Evolutionary conservation across 1,284 basidiomycete species (phyloP), one percentile per base, ranked within the genome.

Genomic region (Malassezia sp.): DNA sequence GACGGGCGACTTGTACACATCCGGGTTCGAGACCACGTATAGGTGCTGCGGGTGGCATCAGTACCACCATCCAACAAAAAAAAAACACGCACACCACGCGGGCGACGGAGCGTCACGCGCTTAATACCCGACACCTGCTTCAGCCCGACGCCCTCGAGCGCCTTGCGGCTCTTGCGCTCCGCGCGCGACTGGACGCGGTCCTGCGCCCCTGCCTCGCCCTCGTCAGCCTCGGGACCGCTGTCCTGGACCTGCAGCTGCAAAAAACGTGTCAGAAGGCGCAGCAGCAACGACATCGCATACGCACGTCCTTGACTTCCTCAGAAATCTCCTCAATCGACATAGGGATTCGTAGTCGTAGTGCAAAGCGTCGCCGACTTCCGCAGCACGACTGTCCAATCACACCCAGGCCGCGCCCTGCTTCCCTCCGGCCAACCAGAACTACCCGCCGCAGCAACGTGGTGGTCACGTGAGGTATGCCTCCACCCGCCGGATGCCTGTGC

Each of bases 1-100:
- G 74, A 85, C 86, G 41, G 85, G 81, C 42, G 88, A 89, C 78
- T 95, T 96, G 82, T 87, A 97, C 43, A 97, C 91, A 61, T 97
- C 91, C 42, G 93, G 91, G 50, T 83, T 77, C 53, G 85, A 80
- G 63, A 97, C 80, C 55, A 96, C 90, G 72, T 95, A 85, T 53
- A 97, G 80, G 57, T 89, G 77, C 84, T 87, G 46, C 18, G 23
- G 33, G 35, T 21, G 28, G 28, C 33, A 17, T 42, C 2, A 27
- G 18, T 18, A 45, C 53, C 49, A 29, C 29, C n/a, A n/a, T 37
- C 12, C 35, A 22, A 22, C 3, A 37, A 22, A 20, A 20, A 22
- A 15, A n/a, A 8, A 17, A 15, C 17, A 73, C 81, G 59, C 69
- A 89, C 86, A 71, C 91, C 91, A 76, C 91, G 91, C 46, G 89